Evolutionary conservation across 31 red algal genomes (phyloP).

Genomic region (Asparagopsis taxiformis): DNA sequence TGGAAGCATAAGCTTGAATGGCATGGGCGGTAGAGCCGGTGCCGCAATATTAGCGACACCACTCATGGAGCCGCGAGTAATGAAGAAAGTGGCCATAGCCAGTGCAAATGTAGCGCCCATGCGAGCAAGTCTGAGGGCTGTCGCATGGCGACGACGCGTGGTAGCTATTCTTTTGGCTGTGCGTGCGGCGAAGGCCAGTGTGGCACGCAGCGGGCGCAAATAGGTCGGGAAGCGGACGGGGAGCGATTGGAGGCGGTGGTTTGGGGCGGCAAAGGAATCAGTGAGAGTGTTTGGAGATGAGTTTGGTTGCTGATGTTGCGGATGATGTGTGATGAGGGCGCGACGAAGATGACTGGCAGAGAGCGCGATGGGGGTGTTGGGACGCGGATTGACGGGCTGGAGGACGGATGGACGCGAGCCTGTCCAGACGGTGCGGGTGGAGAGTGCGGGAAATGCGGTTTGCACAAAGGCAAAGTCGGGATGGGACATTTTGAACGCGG

Average conservation of each 20-base stretch:
- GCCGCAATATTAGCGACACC: conserved; percentile 14
- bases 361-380: not conserved
- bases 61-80: conserved; percentile 27
- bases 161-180: not conserved
- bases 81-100: conserved; percentile 9
- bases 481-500: too few species aligned
- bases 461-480: not conserved
- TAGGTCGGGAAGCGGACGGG: not conserved
- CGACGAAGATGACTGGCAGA: not conserved
- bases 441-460: not conserved
- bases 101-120: conserved; percentile 19
- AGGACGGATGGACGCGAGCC: not conserved
- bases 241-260: conserved; percentile 3
- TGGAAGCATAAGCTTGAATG: not conserved
- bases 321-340: not conserved
- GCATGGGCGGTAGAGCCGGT: conserved; percentile 9
- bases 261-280: too few species aligned
- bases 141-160: conserved; percentile 10
- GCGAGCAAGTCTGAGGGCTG: conserved; percentile 22
- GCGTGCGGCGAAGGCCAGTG: not conserved
- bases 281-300: too few species aligned
- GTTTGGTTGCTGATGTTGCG: not conserved
- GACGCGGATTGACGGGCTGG: too few species aligned
- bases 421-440: not conserved
- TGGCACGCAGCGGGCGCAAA: not conserved